A percentile compares a stretch with the other conserved stretches of the same genome.
Conservation (phyloP, 352 stramenopile genomes). For the Globisporangium abappressorium region DNA sequence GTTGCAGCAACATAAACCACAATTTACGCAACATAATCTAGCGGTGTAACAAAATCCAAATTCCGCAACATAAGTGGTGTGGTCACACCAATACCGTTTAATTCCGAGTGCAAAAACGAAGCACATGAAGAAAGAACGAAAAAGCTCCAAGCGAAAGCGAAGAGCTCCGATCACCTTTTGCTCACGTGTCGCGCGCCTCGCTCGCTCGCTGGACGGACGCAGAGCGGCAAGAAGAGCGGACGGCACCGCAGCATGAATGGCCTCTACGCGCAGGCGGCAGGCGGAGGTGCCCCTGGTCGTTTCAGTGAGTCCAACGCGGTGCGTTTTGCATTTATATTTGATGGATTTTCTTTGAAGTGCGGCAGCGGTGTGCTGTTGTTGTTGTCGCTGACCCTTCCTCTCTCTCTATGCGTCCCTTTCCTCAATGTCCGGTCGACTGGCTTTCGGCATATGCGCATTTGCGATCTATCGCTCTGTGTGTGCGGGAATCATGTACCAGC, state of each 20-base stretch:
- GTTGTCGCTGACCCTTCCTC: not conserved
- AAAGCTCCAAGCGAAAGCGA: not conserved
- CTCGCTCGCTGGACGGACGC: too few species aligned
- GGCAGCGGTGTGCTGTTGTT: not conserved
- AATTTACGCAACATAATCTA: too few species aligned
- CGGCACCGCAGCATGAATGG: not conserved
- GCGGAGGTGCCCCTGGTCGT: not conserved
- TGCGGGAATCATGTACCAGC: constrained; percentile 1
- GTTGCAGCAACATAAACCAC: too few species aligned
- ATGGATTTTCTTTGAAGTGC: constrained; percentile 6
- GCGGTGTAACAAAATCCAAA: too few species aligned
- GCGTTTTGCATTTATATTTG: not conserved
- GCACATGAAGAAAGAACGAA: not conserved
- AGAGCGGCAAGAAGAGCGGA: not conserved
- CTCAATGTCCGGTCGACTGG: not conserved
- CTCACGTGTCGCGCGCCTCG: not conserved
- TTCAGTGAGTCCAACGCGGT: constrained; percentile 13
- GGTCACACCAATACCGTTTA: too few species aligned
- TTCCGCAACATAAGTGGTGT: too few species aligned
- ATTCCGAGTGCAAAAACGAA: not conserved
- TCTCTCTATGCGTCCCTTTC: not conserved
- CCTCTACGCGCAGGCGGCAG: constrained; percentile 7
- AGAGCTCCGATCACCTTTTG: not conserved
- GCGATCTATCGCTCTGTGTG: not conserved
- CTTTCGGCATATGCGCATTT: not conserved